Percentiles rank a stretch among this genome's conserved stretches.
Evolutionary conservation across 1,284 basidiomycete genomes (phyloP).

Genomic region (Anthracocystis panici-leucophaei): DNA sequence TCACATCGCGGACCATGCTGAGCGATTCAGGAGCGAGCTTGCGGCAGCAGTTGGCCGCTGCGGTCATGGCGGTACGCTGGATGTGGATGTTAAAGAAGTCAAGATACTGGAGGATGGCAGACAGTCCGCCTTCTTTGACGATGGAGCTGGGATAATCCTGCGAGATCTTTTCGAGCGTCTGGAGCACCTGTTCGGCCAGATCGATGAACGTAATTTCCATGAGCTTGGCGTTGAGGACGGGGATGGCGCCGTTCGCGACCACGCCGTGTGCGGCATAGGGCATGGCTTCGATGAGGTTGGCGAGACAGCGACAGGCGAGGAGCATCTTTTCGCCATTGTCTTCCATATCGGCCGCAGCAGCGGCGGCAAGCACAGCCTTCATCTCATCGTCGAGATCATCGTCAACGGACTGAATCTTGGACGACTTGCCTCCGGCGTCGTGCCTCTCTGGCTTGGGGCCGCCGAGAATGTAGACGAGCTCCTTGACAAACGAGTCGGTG

Average conservation of each 20-base stretch:
- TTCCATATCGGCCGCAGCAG: slow-evolving; percentile 51
- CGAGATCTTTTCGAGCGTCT: slow-evolving; percentile 68
- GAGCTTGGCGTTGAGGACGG: slow-evolving; percentile 64
- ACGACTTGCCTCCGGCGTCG: slow-evolving; percentile 27
- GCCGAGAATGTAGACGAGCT: slow-evolving; percentile 90
- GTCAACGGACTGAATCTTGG: slow-evolving; percentile 20
- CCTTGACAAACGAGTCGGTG: slow-evolving; percentile 89
- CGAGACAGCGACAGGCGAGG: slow-evolving; percentile 69
- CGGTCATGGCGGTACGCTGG: slow-evolving; percentile 67
- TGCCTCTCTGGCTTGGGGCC: slow-evolving; percentile 73
- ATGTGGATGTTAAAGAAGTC: slow-evolving; percentile 70
- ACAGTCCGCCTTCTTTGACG: slow-evolving; percentile 66
- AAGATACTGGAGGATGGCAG: slow-evolving; percentile 67
- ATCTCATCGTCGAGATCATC: slow-evolving; percentile 50
- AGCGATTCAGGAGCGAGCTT: slow-evolving; percentile 57
- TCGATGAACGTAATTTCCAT: slow-evolving; percentile 69
- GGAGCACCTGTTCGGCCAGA: slow-evolving; percentile 68
- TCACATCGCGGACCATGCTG: slow-evolving; percentile 53
- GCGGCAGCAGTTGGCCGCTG: slow-evolving; percentile 67
- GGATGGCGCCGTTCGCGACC: slow-evolving; percentile 62
- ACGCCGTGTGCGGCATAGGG: slow-evolving; percentile 66
- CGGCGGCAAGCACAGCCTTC: slow-evolving; percentile 53
- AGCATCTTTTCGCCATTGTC: slow-evolving; percentile 64
- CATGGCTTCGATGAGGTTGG: slow-evolving; percentile 69
- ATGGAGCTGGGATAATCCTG: slow-evolving; percentile 62